Evolutionary conservation across 2,329 filamentous ascomycete genomes (phyloP).

Genomic region (Neurospora crassa): DNA sequence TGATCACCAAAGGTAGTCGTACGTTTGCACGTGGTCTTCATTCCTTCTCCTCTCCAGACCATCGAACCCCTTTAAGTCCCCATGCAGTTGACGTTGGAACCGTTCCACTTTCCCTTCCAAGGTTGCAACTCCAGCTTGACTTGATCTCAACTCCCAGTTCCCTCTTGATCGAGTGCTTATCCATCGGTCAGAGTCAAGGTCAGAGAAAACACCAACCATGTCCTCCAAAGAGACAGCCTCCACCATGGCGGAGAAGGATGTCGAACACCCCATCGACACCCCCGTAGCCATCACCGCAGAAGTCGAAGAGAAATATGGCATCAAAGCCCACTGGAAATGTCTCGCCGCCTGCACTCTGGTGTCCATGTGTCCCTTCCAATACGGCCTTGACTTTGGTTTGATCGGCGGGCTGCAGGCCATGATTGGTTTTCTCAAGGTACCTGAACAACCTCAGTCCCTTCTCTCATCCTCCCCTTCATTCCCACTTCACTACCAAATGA

Average conservation of each 20-base stretch:
- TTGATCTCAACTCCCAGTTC: not conserved
- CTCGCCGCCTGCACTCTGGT: conserved; percentile 35
- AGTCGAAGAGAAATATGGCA: conserved; percentile 10
- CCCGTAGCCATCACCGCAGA: not conserved
- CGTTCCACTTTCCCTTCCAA: not conserved
- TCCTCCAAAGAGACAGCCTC: not conserved
- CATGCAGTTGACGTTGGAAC: not conserved
- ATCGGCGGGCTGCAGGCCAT: conserved; percentile 42
- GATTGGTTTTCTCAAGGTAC: conserved; percentile 34
- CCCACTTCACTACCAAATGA: no score
- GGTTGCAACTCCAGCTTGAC: not conserved
- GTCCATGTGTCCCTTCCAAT: conserved; percentile 41
- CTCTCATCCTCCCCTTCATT: no score
- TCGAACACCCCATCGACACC: not conserved
- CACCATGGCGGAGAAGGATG: not conserved
- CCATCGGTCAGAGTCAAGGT: not conserved
- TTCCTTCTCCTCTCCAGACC: not conserved
- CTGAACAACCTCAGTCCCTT: conserved; percentile 9
- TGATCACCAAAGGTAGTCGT: not conserved
- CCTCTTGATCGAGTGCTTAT: not conserved
- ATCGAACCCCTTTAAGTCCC: not conserved
- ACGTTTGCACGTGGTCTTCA: not conserved
- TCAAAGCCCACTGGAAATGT: conserved; percentile 24
- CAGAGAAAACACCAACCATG: not conserved
- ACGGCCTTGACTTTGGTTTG: conserved; percentile 40